Evolutionary conservation across 495 filamentous ascomycete species (phyloP).

Genomic region (Penicillium turbatum): DNA sequence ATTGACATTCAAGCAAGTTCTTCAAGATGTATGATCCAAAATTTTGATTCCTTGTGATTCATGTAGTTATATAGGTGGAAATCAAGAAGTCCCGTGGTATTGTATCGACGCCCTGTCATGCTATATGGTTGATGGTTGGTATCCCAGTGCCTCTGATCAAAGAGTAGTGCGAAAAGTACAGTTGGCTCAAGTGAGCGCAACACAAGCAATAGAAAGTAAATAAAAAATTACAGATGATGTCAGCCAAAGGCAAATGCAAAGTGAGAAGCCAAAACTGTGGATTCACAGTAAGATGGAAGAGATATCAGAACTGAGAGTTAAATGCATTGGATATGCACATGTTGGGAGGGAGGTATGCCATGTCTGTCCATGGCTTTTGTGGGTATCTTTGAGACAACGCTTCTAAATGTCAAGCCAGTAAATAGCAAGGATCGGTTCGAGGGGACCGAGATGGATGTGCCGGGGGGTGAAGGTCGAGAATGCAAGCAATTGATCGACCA

Average conservation of each 20-base stretch:
- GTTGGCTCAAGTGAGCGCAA: conserved; percentile 8
- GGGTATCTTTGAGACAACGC: conserved; percentile 5
- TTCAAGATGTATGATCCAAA: conserved; percentile 5
- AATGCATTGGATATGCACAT: conserved; percentile 2
- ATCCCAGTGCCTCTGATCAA: conserved; percentile 9
- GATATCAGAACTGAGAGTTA: conserved; percentile 3
- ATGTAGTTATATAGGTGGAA: conserved; percentile 13
- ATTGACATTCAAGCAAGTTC: neutral
- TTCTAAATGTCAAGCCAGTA: neutral
- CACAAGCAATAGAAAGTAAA: neutral
- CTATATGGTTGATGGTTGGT: conserved; percentile 21
- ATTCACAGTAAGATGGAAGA: conserved; percentile 1
- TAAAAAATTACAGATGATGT: neutral
- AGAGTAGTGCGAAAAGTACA: conserved; percentile 2
- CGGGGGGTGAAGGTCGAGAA: neutral
- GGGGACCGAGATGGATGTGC: neutral
- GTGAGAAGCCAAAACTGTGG: neutral
- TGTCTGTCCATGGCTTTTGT: neutral
- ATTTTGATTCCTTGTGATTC: conserved; percentile 11
- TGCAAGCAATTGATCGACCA: neutral
- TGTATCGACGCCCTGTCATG: conserved; percentile 39
- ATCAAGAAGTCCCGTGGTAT: conserved; percentile 12
- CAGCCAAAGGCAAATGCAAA: conserved; percentile 14
- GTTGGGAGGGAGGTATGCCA: neutral
- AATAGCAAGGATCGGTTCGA: neutral